These are phyloP conservation scores for Chaetoscypha palmicola DNA, from an alignment of 2,329 filamentous ascomycete genomes.

Conservation along the genomic window DNA sequence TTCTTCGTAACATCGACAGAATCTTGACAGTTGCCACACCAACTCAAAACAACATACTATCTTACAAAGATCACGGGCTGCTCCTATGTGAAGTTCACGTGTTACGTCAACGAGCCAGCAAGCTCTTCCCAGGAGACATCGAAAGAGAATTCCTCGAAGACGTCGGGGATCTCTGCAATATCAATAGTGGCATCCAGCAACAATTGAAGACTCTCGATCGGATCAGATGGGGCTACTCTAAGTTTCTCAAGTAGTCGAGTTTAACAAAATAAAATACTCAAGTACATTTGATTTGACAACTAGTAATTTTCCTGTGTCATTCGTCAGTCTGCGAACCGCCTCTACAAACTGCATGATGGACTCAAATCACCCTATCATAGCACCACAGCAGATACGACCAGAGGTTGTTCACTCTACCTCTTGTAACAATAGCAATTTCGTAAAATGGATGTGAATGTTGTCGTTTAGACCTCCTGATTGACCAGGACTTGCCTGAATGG, in stretches of 20 bases:
- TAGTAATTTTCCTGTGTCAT: no score
- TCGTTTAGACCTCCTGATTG: no score
- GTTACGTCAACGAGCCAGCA: slow-evolving; percentile 60
- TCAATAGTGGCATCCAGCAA: slow-evolving; percentile 65
- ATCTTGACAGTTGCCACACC: slow-evolving; percentile 63
- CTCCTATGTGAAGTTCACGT: slow-evolving; percentile 85
- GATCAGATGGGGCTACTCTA: slow-evolving; percentile 83
- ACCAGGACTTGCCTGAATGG: background rate
- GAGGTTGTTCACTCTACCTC: no score
- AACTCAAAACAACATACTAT: slow-evolving; percentile 66
- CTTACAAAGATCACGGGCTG: slow-evolving; percentile 88
- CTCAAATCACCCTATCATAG: no score
- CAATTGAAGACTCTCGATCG: slow-evolving; percentile 75
- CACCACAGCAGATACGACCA: no score
- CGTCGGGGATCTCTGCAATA: slow-evolving; percentile 75
- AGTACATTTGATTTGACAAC: no score
- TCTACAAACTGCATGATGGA: no score
- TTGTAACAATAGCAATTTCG: no score
- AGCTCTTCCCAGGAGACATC: slow-evolving; percentile 65
- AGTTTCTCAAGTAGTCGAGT: slow-evolving; percentile 50
- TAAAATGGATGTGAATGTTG: no score
- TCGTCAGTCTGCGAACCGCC: no score
- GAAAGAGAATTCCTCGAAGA: slow-evolving; percentile 85
- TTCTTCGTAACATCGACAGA: slow-evolving; percentile 82
- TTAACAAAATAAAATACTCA: no score